A percentile compares a stretch with the other conserved stretches of the same genome.
Evolutionary conservation across 768 basidiomycete species (phyloP).

Genomic region (Boletus subcaerulescens): DNA sequence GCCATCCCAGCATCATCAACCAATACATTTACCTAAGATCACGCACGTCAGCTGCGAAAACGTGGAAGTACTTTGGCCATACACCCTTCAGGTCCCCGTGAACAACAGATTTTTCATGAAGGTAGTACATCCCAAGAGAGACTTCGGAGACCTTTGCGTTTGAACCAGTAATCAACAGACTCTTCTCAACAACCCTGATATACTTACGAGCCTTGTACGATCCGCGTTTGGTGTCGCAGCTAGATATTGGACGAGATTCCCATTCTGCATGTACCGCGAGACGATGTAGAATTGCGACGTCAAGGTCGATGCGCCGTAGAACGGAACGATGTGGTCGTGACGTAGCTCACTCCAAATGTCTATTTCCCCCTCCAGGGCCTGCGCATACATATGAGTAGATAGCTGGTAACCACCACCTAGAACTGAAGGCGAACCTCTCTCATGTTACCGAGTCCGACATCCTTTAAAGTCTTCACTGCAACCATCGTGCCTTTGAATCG

Average conservation of each 20-base stretch:
- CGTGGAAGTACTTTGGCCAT: neutral
- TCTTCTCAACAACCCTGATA: too few relatives aligned
- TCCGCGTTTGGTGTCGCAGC: neutral
- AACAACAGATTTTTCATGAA: slow-evolving; percentile 18
- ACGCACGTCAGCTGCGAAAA: neutral
- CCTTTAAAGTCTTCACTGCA: slow-evolving; percentile 4
- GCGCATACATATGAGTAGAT: neutral
- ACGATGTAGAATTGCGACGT: slow-evolving; percentile 1
- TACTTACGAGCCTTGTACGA: neutral
- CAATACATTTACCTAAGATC: slow-evolving; percentile 30
- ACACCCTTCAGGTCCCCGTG: slow-evolving; percentile 33
- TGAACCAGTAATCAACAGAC: neutral
- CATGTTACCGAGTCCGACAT: neutral
- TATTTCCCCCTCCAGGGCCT: slow-evolving; percentile 5
- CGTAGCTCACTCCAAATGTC: slow-evolving; percentile 11
- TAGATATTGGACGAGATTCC: slow-evolving; percentile 7
- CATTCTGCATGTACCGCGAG: slow-evolving; percentile 8
- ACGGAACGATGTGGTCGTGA: slow-evolving; percentile 10
- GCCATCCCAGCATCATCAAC: slow-evolving; percentile 31
- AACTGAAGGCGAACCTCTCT: neutral
- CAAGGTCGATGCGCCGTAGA: slow-evolving; percentile 11
- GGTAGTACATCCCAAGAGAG: slow-evolving; percentile 13
- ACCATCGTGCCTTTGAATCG: neutral
- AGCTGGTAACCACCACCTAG: too few relatives aligned
- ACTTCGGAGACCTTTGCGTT: slow-evolving; percentile 8